These are phyloP conservation scores for Leucoagaricus sp. DNA, from an alignment of 1,284 basidiomycete species.

Conservation along the genomic window DNA sequence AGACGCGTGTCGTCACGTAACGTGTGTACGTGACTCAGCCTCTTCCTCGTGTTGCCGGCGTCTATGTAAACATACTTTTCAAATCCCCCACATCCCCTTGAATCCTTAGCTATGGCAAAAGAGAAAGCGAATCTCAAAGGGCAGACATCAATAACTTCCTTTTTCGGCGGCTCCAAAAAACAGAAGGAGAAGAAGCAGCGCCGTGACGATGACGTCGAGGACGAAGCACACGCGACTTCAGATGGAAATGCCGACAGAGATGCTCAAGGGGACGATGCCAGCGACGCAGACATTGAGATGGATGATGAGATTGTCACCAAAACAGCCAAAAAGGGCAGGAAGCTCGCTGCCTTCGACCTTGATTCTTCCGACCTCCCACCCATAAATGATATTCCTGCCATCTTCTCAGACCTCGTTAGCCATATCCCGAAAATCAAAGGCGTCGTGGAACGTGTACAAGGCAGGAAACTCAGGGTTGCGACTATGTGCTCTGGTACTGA, in stretches of 20 bases:
- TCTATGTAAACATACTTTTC: background rate
- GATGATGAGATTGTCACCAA: conserved; percentile 33
- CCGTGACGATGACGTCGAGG: conserved; percentile 16
- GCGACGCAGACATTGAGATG: conserved; percentile 26
- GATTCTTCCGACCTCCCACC: conserved; percentile 76
- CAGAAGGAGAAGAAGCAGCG: conserved; percentile 16
- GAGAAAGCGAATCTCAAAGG: conserved; percentile 38
- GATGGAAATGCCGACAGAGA: conserved; percentile 6
- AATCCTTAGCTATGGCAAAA: conserved; percentile 46
- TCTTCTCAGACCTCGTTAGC: conserved; percentile 84
- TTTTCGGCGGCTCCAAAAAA: conserved; percentile 45
- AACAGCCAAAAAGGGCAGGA: conserved; percentile 35
- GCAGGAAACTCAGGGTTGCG: conserved; percentile 88
- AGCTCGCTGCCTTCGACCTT: conserved; percentile 52
- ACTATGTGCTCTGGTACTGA: conserved; percentile 99
- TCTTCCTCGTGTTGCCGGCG: background rate
- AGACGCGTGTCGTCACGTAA: conserved; percentile 17
- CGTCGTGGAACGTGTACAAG: conserved; percentile 72
- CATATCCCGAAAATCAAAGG: conserved; percentile 69
- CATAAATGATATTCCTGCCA: conserved; percentile 78
- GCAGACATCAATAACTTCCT: conserved; percentile 57
- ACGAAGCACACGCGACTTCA: conserved; percentile 17
- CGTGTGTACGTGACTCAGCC: conserved; percentile 11
- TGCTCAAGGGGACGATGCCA: conserved; percentile 19
- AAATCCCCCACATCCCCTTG: conserved; percentile 15